Percentiles rank a stretch among this genome's conserved stretches.
phyloP scores from a whole-genome alignment of 2,329 filamentous ascomycete genomes.

The Claviceps africana region DNA sequence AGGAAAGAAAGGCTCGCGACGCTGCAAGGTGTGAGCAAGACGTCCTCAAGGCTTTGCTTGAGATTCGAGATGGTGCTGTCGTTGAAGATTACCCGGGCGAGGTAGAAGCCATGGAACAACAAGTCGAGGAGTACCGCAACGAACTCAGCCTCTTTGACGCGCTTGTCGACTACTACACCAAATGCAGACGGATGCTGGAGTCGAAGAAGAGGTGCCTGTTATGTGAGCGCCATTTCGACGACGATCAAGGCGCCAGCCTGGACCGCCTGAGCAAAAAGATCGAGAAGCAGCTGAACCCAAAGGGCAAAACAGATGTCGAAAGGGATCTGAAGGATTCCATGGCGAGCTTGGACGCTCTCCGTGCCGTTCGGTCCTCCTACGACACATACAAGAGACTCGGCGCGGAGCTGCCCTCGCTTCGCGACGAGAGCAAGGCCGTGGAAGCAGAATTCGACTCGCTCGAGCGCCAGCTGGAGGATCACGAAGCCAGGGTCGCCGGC shows the following conservation, averaged over 20 bases:
- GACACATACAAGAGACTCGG: conserved; percentile 61
- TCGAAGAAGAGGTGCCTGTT: conserved; percentile 61
- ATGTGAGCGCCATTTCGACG: conserved; percentile 57
- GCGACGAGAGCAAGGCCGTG: conserved; percentile 46
- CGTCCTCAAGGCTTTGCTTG: conserved; percentile 35
- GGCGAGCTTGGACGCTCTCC: conserved; percentile 41
- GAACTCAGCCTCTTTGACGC: conserved; percentile 57
- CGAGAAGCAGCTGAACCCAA: conserved; percentile 46
- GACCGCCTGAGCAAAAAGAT: conserved; percentile 55
- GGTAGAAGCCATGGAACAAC: conserved; percentile 35
- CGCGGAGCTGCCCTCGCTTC: conserved; percentile 55
- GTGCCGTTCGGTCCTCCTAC: conserved; percentile 50
- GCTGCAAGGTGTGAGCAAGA: conserved; percentile 44
- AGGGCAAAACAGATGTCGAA: conserved; percentile 47
- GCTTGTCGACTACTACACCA: conserved; percentile 56
- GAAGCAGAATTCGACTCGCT: conserved; percentile 48
- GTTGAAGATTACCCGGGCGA: conserved; percentile 41
- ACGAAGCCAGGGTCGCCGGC: conserved; percentile 52
- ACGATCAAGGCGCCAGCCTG: conserved; percentile 39
- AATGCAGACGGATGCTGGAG: conserved; percentile 51
- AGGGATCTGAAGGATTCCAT: conserved; percentile 40
- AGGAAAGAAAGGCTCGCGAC: conserved; percentile 50
- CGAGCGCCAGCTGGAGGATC: conserved; percentile 48
- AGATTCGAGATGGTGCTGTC: conserved; percentile 28
- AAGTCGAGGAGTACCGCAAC: conserved; percentile 46